Evolutionary conservation across 2,329 filamentous ascomycete genomes (phyloP).

Genomic region (Seiridium unicorne): DNA sequence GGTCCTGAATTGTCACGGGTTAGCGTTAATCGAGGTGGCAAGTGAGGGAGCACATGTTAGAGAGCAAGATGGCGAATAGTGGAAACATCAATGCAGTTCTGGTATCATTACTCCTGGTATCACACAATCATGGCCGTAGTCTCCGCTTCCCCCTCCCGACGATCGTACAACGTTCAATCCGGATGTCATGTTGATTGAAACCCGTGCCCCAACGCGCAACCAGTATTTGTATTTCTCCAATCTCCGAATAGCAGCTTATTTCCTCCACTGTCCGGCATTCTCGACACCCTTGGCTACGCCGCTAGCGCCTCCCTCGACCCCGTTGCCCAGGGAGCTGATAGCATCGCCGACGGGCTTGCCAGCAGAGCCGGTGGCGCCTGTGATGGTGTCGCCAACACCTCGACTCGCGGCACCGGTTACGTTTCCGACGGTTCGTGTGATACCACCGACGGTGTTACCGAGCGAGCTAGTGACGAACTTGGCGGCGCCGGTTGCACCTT

Average conservation of each 20-base stretch:
- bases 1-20: background rate
- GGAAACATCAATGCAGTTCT: background rate
- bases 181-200: too few relatives aligned
- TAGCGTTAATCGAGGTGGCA: background rate
- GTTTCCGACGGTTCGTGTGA: slow-evolving; percentile 28
- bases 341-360: slow-evolving; percentile 48
- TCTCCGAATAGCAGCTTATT: background rate
- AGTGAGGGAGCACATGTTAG: background rate
- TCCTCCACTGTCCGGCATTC: slow-evolving; percentile 43
- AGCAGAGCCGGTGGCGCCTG: slow-evolving; percentile 39
- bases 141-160: too few relatives aligned
- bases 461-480: slow-evolving; percentile 32
- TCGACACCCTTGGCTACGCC: slow-evolving; percentile 44
- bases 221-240: too few relatives aligned
- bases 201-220: background rate
- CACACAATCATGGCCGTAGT: too few relatives aligned
- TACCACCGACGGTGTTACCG: slow-evolving; percentile 27
- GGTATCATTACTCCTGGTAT: background rate
- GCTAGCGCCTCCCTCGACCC: slow-evolving; percentile 41
- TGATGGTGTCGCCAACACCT: slow-evolving; percentile 45
- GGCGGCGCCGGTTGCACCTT: slow-evolving; percentile 29
- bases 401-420: slow-evolving; percentile 39
- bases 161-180: too few relatives aligned
- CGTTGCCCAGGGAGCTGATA: slow-evolving; percentile 38
- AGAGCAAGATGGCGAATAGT: background rate